phyloP scores from a whole-genome alignment of 169 alveolate genomes.

The Cryptosporidium xiaoi region DNA sequence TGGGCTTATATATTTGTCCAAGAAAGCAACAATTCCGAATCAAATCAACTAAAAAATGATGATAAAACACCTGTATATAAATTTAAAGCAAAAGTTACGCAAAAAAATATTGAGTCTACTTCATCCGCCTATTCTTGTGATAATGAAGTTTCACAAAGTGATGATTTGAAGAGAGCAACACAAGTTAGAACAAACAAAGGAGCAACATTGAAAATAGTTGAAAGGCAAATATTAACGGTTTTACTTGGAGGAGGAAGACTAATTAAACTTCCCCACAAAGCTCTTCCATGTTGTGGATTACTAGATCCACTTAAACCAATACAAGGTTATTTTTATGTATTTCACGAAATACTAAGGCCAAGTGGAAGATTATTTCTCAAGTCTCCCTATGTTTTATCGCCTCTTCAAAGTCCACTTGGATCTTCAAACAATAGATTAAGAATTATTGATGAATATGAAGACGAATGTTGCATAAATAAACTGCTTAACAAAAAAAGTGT shows the following conservation, averaged over 20 bases:
- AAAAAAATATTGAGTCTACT: neutral
- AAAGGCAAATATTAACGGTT: constrained; percentile 66
- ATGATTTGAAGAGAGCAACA: neutral
- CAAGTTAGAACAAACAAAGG: constrained; percentile 38
- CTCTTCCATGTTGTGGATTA: constrained; percentile 71
- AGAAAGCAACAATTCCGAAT: neutral
- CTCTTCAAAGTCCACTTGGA: constrained; percentile 66
- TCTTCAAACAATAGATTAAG: constrained; percentile 7
- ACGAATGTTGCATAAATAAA: neutral
- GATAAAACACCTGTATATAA: neutral
- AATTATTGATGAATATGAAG: neutral
- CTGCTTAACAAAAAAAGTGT: neutral
- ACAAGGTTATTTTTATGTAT: constrained; percentile 69
- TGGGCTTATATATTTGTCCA: constrained; percentile 48
- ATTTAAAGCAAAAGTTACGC: neutral
- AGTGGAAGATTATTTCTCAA: constrained; percentile 64
- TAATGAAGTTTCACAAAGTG: neutral
- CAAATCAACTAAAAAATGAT: neutral
- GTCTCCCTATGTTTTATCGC: constrained; percentile 54
- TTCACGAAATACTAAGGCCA: constrained; percentile 69
- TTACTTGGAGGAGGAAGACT: constrained; percentile 68
- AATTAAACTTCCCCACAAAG: constrained; percentile 42
- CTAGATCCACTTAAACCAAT: constrained; percentile 55
- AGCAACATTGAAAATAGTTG: constrained; percentile 43
- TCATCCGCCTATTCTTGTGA: neutral